These are phyloP conservation scores for Hypholoma sublateritium DNA, from an alignment of 768 basidiomycete species.

Conservation along the genomic window DNA sequence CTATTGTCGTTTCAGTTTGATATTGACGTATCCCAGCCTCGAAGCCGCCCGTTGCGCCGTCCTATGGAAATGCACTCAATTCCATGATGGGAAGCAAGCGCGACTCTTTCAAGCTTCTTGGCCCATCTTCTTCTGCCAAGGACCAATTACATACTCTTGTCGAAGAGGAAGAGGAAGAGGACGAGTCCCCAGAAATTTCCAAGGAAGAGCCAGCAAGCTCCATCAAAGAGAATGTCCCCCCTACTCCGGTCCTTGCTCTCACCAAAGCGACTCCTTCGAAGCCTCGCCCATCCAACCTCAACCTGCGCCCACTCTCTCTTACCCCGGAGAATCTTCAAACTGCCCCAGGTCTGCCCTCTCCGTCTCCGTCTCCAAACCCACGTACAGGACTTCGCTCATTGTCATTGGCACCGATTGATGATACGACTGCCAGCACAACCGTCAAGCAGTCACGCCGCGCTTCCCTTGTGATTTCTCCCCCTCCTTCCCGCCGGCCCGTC, in stretches of 20 bases:
- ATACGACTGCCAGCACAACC: constrained; percentile 19
- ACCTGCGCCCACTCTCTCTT: constrained; percentile 71
- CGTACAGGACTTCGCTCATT: constrained; percentile 52
- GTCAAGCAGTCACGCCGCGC: constrained; percentile 28
- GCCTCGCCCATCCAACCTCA: constrained; percentile 64
- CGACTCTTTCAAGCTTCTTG: constrained; percentile 78
- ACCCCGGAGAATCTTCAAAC: constrained; percentile 50
- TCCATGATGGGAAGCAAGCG: constrained; percentile 57
- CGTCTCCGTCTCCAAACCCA: constrained; percentile 51
- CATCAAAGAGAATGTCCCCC: constrained; percentile 20
- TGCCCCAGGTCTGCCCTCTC: constrained; percentile 47
- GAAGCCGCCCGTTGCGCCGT: constrained; percentile 46
- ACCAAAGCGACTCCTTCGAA: constrained; percentile 42
- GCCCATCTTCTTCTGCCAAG: constrained; percentile 60
- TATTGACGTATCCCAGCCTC: constrained; percentile 60
- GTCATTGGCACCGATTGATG: constrained; percentile 32
- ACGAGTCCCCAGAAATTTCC: constrained; percentile 37
- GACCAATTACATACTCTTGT: constrained; percentile 78
- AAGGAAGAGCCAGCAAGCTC: constrained; percentile 27
- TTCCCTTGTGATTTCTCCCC: constrained; percentile 32
- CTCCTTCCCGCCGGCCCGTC: constrained; percentile 33
- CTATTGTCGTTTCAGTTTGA: constrained; percentile 6
- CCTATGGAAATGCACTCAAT: constrained; percentile 35
- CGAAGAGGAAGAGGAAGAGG: constrained; percentile 89
- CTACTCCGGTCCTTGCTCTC: constrained; percentile 29